phyloP scores from a whole-genome alignment of 495 filamentous ascomycete species.

The Lasiosphaeria hispida region DNA sequence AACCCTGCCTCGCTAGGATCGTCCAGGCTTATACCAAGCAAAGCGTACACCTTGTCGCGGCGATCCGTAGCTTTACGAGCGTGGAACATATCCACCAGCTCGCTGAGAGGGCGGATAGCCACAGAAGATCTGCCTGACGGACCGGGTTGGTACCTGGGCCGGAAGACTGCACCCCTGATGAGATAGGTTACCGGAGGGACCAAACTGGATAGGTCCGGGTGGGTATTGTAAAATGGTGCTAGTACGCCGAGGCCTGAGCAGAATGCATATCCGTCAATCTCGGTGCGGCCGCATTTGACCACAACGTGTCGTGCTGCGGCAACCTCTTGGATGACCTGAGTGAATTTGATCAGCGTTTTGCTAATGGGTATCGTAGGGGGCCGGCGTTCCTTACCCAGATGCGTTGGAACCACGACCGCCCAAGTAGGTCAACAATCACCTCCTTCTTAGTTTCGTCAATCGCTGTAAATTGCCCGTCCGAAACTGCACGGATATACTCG shows the following conservation, averaged over 20 bases:
- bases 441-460: neutral
- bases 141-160: constrained; percentile 9
- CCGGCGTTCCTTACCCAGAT: too few relatives aligned
- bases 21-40: constrained; percentile 34
- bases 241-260: constrained; percentile 2
- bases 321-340: constrained; percentile 32
- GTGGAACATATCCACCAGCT: constrained; percentile 36
- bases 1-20: neutral
- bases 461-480: too few relatives aligned
- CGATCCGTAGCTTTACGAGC: constrained; percentile 28
- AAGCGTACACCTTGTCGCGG: constrained; percentile 38
- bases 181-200: constrained; percentile 23
- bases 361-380: too few relatives aligned
- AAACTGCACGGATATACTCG: constrained; percentile 17
- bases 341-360: too few relatives aligned
- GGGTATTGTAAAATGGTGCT: neutral
- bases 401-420: constrained; percentile 7
- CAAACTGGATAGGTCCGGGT: neutral
- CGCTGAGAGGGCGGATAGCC: constrained; percentile 22
- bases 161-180: constrained; percentile 25
- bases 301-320: constrained; percentile 30
- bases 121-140: constrained; percentile 11
- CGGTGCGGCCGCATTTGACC: constrained; percentile 21
- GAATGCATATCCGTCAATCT: neutral
- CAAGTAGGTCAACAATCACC: neutral